These are phyloP conservation scores for Vitis vinifera DNA, from an alignment of 164 flowering plant species.

Conservation along the genomic window DNA sequence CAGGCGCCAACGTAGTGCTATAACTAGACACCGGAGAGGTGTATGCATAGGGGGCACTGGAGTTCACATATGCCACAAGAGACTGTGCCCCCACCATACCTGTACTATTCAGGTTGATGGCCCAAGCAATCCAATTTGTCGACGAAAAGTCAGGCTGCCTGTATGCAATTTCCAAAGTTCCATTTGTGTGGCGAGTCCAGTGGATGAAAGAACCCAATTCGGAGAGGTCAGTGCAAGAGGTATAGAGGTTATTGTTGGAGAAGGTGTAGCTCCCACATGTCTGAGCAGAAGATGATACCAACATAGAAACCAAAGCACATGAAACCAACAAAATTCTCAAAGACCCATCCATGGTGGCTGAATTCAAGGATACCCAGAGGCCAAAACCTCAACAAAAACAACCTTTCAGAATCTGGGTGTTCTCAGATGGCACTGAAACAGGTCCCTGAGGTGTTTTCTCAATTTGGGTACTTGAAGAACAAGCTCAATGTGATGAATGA, in stretches of 20 bases:
- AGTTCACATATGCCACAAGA: constrained; percentile 42
- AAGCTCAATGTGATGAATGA: no score
- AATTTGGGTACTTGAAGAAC: not conserved
- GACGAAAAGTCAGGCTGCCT: constrained; percentile 14
- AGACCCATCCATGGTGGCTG: constrained; percentile 1
- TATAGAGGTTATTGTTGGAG: constrained; percentile 10
- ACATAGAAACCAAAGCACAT: constrained; percentile 6
- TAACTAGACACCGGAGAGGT: constrained; percentile 29
- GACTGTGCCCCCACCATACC: constrained; percentile 55
- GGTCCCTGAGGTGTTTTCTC: no score
- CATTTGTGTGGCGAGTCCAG: constrained; percentile 23
- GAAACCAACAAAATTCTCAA: not conserved
- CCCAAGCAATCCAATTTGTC: constrained; percentile 33
- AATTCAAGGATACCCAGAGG: no score
- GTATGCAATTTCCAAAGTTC: constrained; percentile 19
- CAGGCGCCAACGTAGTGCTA: constrained; percentile 16
- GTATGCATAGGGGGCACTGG: constrained; percentile 29
- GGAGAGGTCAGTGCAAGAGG: constrained; percentile 16
- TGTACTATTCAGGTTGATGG: constrained; percentile 18
- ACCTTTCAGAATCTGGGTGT: not conserved
- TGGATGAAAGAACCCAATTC: constrained; percentile 22
- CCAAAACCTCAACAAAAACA: no score
- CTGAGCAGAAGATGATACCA: constrained; percentile 33
- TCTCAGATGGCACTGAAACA: no score
- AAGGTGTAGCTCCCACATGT: constrained; percentile 24